Evolutionary conservation across 352 stramenopile species (phyloP).

Genomic region (Ochromonadaceae sp.): DNA sequence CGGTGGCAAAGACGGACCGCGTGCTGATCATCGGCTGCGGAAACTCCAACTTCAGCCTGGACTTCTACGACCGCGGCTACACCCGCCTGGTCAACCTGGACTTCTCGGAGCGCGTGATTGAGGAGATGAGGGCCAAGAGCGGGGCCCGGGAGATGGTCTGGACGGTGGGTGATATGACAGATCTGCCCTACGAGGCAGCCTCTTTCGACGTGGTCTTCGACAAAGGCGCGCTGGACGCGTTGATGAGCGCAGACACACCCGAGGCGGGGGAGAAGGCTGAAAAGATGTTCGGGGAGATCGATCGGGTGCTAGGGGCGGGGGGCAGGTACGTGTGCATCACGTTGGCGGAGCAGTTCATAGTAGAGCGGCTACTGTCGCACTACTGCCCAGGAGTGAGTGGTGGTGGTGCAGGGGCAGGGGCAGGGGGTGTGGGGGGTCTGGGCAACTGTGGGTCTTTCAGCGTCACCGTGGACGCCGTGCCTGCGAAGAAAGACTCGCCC

Average conservation of each 20-base stretch:
- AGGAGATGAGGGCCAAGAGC: slow-evolving; percentile 48
- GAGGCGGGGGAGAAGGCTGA: slow-evolving; percentile 35
- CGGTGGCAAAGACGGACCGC: not conserved
- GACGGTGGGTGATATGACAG: slow-evolving; percentile 27
- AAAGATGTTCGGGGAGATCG: slow-evolving; percentile 44
- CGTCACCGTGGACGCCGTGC: too few species aligned
- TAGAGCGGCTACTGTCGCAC: not conserved
- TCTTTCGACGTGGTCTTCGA: slow-evolving; percentile 58
- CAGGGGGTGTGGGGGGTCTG: too few species aligned
- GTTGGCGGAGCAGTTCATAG: slow-evolving; percentile 29
- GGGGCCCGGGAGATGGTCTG: slow-evolving; percentile 20
- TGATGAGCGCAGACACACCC: slow-evolving; percentile 45
- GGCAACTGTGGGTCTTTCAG: too few species aligned
- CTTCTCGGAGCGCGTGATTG: slow-evolving; percentile 47
- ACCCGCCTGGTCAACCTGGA: slow-evolving; percentile 50
- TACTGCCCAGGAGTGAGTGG: too few species aligned
- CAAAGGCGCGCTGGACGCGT: slow-evolving; percentile 58
- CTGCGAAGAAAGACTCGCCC: not conserved
- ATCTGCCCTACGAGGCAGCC: slow-evolving; percentile 28
- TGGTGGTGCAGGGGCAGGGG: too few species aligned
- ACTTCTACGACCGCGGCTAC: slow-evolving; percentile 45
- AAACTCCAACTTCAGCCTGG: slow-evolving; percentile 50
- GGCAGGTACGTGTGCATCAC: slow-evolving; percentile 55
- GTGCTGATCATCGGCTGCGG: slow-evolving; percentile 44
- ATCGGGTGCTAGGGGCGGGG: slow-evolving; percentile 33